Evolutionary conservation across 1,284 basidiomycete species (phyloP).

Genomic region (Agroathelia rolfsii): DNA sequence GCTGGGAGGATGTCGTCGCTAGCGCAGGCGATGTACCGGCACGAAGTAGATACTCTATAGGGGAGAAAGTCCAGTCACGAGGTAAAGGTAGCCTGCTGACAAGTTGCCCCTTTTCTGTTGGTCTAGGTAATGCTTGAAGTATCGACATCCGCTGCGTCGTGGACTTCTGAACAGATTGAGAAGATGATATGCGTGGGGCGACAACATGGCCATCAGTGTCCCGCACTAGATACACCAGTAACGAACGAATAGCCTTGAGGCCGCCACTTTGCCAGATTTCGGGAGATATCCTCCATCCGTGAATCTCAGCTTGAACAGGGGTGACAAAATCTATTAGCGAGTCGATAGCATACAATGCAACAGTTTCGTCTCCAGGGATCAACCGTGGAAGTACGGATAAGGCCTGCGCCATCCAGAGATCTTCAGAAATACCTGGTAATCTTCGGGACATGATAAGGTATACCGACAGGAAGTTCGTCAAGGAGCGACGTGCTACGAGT

Average conservation of each 20-base stretch:
- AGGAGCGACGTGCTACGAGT: slow-evolving; percentile 26
- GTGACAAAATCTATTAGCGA: slow-evolving; percentile 30
- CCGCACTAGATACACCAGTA: slow-evolving; percentile 38
- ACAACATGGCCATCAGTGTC: slow-evolving; percentile 13
- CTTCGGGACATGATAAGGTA: slow-evolving; percentile 48
- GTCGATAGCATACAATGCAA: slow-evolving; percentile 28
- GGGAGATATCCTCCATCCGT: slow-evolving; percentile 26
- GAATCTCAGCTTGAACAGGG: slow-evolving; percentile 28
- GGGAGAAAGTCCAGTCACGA: slow-evolving; percentile 64
- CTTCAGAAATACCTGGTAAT: slow-evolving; percentile 41
- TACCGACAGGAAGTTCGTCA: slow-evolving; percentile 40
- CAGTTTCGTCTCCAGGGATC: slow-evolving; percentile 59
- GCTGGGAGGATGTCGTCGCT: slow-evolving; percentile 37
- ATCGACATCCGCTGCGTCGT: slow-evolving; percentile 41
- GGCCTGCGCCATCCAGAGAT: slow-evolving; percentile 58
- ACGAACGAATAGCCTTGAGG: slow-evolving; percentile 44
- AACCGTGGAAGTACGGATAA: slow-evolving; percentile 43
- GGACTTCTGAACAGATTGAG: slow-evolving; percentile 40
- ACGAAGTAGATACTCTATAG: slow-evolving; percentile 75
- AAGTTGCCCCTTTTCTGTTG: too few species aligned
- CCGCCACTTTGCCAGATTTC: slow-evolving; percentile 44
- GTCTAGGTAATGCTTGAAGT: slow-evolving; percentile 13
- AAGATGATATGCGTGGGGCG: slow-evolving; percentile 26
- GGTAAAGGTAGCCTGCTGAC: slow-evolving; percentile 52
- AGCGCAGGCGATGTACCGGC: slow-evolving; percentile 73